These are phyloP conservation scores for Populus hybrid DNA, from an alignment of 441 rosid genomes.

Conservation along the genomic window DNA sequence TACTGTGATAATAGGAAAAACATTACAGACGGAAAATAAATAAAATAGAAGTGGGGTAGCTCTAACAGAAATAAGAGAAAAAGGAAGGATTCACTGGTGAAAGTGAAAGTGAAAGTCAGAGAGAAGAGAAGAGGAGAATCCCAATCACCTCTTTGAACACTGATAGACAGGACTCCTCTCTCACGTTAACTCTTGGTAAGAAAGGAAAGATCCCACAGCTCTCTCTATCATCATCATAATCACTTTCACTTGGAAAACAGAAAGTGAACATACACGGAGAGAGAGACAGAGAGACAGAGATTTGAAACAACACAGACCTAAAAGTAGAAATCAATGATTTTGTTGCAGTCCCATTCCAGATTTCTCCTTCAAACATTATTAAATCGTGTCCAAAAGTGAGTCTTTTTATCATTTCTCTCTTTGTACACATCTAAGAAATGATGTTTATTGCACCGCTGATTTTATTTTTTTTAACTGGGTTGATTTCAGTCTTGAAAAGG, in stretches of 20 bases:
- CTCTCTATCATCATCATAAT: neutral
- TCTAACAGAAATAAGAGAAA: neutral
- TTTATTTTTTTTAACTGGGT: too few species aligned
- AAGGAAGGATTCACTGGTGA: neutral
- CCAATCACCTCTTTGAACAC: neutral
- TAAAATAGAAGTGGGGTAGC: neutral
- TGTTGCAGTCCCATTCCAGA: constrained; percentile 87
- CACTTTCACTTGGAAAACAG: neutral
- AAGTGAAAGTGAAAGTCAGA: neutral
- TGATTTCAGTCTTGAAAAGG: too few species aligned
- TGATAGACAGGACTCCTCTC: neutral
- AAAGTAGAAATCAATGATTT: constrained; percentile 55
- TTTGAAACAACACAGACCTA: neutral
- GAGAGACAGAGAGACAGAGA: neutral
- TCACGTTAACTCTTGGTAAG: neutral
- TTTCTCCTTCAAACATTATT: too few species aligned
- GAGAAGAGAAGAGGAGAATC: neutral
- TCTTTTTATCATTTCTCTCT: too few species aligned
- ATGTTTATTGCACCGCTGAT: too few species aligned
- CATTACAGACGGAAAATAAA: neutral
- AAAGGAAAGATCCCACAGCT: neutral
- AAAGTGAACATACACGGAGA: neutral
- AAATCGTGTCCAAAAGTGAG: too few species aligned
- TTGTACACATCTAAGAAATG: too few species aligned
- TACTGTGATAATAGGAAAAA: neutral